Base-by-base conservation (phyloP, 352 stramenopile species). In the Phytopythium boreale region DNA sequence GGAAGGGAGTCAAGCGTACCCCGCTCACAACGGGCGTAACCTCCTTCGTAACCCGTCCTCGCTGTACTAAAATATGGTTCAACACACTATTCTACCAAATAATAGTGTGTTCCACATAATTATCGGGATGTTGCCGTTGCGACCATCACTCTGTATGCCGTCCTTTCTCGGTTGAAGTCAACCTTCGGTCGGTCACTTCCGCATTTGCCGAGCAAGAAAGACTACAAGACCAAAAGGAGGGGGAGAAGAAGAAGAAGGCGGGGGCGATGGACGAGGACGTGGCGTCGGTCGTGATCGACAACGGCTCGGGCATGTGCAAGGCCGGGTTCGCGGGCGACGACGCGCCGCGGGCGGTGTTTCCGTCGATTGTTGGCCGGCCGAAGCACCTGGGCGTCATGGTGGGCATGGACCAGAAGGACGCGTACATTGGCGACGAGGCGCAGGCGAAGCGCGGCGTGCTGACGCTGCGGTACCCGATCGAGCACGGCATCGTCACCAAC, bases 401-500 rank as follows among this genome's bases (percentile, higher is more conserved):
- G 52, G 96, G 96, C 69, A 98, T 98, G 95, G 89, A 98, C 79
- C 87, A 97, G 56, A 61, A 14, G 75, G 92, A 98, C 69, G 84
- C 88, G 53, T 98, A 98, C 70, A 89, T 98, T 31, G 92, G 93
- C 59, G 92, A 98, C 55, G 92, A 98, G 68, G 93, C 90, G 7
- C 90, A 98, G 77, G 88, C 80, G n/a, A 98, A 97, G 84, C 89
- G 93, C 67, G 92, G 92, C 62, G 89, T 98, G 34, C 73, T 98
- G 39, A 98, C 88, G 36, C 72, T 98, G 70, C 91, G 98, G 75
- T 99, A 99, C 75, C 97, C 97, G 17, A 99, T 99, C 61, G 97
- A 99, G 78, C 97, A 99, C 82, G 97, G 97, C 63, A 99, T 99
- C 67, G 97, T 99, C 36, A 99, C 95, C 65, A 99, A 99, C 85